Evolutionary conservation across 129 eudicot species (phyloP).

Genomic region (Tagetes erecta): DNA sequence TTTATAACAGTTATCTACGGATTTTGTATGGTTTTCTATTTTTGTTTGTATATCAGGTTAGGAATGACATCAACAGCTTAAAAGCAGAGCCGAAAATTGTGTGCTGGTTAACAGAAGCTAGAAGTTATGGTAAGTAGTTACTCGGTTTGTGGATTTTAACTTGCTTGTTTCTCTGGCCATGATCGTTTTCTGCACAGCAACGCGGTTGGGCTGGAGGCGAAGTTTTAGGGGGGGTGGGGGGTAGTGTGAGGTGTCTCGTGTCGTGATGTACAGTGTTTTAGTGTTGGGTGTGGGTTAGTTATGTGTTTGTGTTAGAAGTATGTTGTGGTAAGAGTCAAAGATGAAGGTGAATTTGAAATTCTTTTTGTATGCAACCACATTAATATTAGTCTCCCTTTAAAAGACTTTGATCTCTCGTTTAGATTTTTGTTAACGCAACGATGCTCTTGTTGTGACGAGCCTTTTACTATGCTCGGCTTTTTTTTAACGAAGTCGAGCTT

Average conservation of each 20-base stretch:
- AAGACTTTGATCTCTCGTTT: neutral
- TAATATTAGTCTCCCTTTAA: neutral
- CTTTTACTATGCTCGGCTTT: no score
- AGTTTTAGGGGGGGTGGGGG: neutral
- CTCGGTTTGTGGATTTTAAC: neutral
- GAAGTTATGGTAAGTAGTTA: conserved; percentile 10
- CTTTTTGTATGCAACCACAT: neutral
- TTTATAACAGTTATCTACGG: neutral
- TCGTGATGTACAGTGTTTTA: neutral
- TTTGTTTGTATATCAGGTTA: neutral
- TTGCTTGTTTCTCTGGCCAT: neutral
- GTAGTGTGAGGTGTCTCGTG: neutral
- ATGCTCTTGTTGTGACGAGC: no score
- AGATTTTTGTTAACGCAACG: neutral
- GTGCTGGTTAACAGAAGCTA: conserved; percentile 5
- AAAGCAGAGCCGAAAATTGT: neutral
- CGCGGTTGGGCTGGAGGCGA: neutral
- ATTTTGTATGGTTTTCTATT: neutral
- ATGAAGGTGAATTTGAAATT: neutral
- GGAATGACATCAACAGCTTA: neutral
- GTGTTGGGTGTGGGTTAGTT: neutral
- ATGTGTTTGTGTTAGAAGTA: neutral
- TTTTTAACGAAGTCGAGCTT: no score
- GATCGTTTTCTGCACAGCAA: neutral
- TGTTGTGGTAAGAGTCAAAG: neutral